A percentile compares a stretch with the other conserved stretches of the same genome.
Conservation (phyloP, 305 asterid genomes). For the Solanum hybrid region DNA sequence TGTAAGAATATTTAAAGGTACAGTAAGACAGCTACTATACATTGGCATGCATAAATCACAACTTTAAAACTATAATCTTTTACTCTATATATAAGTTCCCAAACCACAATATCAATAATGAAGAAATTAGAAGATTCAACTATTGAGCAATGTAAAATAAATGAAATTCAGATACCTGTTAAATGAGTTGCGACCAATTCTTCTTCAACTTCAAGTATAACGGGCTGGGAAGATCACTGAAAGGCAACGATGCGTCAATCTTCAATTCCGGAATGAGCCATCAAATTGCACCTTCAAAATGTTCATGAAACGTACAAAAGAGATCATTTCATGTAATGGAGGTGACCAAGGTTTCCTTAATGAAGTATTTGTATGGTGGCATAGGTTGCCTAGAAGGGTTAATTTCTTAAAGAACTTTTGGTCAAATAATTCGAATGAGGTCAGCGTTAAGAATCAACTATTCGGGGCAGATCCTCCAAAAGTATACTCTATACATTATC, state of each 20-base stretch:
- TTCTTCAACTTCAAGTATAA: not conserved
- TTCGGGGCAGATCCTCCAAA: constrained; percentile 72
- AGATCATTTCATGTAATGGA: constrained; percentile 73
- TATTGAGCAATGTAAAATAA: too few relatives aligned
- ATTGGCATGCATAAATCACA: too few relatives aligned
- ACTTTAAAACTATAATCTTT: too few relatives aligned
- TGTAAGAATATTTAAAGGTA: too few relatives aligned
- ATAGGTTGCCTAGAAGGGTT: constrained; percentile 58
- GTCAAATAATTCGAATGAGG: constrained; percentile 53
- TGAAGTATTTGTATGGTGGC: constrained; percentile 86
- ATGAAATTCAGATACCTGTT: too few relatives aligned
- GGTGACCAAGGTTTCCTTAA: constrained; percentile 91
- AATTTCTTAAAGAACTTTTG: constrained; percentile 75
- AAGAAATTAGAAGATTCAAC: too few relatives aligned
- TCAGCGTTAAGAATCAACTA: constrained; percentile 45
- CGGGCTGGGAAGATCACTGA: not conserved
- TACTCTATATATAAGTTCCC: too few relatives aligned
- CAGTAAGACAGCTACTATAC: too few relatives aligned
- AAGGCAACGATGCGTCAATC: constrained; percentile 55
- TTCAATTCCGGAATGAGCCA: constrained; percentile 93
- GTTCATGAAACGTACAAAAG: constrained; percentile 46
- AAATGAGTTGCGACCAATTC: too few relatives aligned
- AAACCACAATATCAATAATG: too few relatives aligned
- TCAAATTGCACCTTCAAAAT: constrained; percentile 63
- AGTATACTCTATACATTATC: constrained; percentile 56